These are phyloP conservation scores for Neurospora crassa DNA, from an alignment of 2,329 filamentous ascomycete genomes.

Conservation along the genomic window DNA sequence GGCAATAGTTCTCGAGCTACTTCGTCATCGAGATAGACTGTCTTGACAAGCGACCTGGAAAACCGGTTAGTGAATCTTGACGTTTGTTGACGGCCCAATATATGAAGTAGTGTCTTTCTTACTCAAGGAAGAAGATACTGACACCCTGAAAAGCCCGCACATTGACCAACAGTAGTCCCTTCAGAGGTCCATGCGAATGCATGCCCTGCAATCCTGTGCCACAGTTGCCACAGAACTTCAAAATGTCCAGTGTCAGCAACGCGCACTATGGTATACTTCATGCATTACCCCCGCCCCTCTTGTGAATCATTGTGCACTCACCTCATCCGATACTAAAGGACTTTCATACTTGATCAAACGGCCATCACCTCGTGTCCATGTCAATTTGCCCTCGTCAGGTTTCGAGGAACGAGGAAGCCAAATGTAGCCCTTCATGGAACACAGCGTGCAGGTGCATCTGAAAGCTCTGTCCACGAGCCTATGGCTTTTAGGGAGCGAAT, in stretches of 20 bases:
- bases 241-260: not conserved
- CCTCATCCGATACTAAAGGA: not conserved
- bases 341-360: not conserved
- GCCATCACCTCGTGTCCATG: constrained; percentile 9
- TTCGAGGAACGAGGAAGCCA: constrained; percentile 13
- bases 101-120: not conserved
- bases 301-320: not conserved
- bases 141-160: constrained; percentile 16
- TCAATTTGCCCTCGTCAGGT: constrained; percentile 6
- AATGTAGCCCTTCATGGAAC: constrained; percentile 21
- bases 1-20: not conserved
- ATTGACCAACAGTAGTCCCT: constrained; percentile 18
- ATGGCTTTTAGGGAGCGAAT: constrained; percentile 7
- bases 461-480: not conserved
- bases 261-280: not conserved
- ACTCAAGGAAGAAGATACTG: constrained; percentile 19
- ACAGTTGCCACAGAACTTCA: constrained; percentile 22
- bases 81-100: not conserved
- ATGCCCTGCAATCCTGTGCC: constrained; percentile 19
- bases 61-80: not conserved
- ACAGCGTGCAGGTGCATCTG: constrained; percentile 19
- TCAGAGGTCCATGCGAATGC: constrained; percentile 16
- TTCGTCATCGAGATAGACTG: not conserved
- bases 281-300: not conserved
- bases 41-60: not conserved